Percentiles rank a stretch among this genome's conserved stretches.
Conservation (phyloP, 805 yeast genomes). For the Yarrowia porcina region DNA sequence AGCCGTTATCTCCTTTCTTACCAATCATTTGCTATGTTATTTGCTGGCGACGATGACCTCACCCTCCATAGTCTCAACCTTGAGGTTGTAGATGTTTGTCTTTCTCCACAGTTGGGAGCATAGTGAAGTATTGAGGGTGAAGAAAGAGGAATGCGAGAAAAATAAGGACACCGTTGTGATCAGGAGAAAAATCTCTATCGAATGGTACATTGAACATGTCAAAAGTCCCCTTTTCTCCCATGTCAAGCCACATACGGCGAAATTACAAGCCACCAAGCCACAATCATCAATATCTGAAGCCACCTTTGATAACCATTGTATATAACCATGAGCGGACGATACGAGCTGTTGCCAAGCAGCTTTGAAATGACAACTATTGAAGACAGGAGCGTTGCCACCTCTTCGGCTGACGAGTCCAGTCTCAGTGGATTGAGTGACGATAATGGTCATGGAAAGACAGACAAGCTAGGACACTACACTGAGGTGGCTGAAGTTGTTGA, state of each 20-base stretch:
- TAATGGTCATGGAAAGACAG: background rate
- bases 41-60: background rate
- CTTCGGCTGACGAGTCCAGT: background rate
- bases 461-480: background rate
- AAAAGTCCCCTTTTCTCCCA: background rate
- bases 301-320: background rate
- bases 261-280: constrained; percentile 6
- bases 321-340: background rate
- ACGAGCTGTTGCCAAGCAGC: background rate
- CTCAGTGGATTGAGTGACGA: constrained; percentile 2
- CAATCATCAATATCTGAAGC: background rate
- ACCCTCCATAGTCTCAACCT: background rate
- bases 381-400: background rate
- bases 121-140: no score
- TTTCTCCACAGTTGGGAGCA: background rate
- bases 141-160: background rate
- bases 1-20: background rate
- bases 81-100: background rate
- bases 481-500: background rate
- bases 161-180: background rate
- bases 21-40: background rate
- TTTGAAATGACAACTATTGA: constrained; percentile 3
- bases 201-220: background rate
- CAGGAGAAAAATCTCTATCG: background rate
- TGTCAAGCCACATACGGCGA: background rate